Base-by-base conservation (phyloP, 495 filamentous ascomycete genomes). In the Podospora anserina region DNA sequence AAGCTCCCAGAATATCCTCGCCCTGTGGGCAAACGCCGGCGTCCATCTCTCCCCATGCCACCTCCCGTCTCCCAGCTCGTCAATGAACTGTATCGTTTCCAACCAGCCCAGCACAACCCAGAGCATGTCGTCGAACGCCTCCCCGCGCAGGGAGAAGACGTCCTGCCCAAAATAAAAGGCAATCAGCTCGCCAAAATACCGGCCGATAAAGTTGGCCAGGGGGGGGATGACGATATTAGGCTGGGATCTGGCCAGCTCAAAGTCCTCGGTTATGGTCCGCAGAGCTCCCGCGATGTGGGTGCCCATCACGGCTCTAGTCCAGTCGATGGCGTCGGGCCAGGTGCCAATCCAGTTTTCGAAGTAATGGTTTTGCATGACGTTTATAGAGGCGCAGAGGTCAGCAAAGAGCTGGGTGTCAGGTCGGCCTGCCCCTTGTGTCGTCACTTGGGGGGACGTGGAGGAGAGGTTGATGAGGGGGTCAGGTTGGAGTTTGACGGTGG, bases 41-140 rank as follows among this genome's bases (percentile, higher is more conserved):
- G 84, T 84, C 81, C 93, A 97, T 71, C 91, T 84, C 5, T 80
- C 83, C 2, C 91, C 94, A 75, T 95, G 88, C 90, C 92, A 97
- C 28, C 73, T 70, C 18, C 32, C 5, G 65, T 69, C 78, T 72
- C 93, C 90, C 39, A 49, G 39, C 49, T 84, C 71, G 44, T 88
- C 76, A 59, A 93, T 86, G 74, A 95, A 92, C 71, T 92, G 88
- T 72, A 92, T 88, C 61, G 85, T 86, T 75, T 96, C 91, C 68
- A 97, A 83, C 94, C 94, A 98, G 65, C 90, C 91, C 58, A 98
- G 82, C 1, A 97, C 94, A 13, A 98, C 93, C 95, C 95, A 99
- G 23, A 97, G 85, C 84, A 97, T 97, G 76, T 99, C 95, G 76
- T 99, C 95, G 75, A 89, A 97, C 1, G 94, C 95, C 66, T 98